Base-by-base conservation (phyloP, 495 filamentous ascomycete genomes). In the Daldinia loculata region DNA sequence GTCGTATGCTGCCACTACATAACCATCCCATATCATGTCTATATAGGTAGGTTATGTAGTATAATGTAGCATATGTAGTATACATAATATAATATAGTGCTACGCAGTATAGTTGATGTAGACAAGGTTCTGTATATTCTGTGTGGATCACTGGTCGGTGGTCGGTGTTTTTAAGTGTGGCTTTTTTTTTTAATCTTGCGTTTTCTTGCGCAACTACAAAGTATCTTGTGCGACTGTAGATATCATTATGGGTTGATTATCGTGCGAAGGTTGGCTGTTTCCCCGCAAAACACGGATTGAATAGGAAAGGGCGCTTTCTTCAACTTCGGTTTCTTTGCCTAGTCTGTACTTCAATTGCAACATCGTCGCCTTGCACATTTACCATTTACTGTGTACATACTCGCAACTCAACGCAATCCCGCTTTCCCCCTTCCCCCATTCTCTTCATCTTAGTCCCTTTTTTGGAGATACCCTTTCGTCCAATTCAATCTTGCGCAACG, bases 221-320 rank as follows among this genome's bases (percentile, higher is more conserved):
- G 27, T 61, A 55, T 41, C 14, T 43, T 56, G 51, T 68, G 39
- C 53, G 15, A 69, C 65, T 26, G 7, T 59, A 52, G 45, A 59
- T 58, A 65, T 62, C 66, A 73, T 73, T 73, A 69, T 73, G 70
- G 70, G 19, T 73, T 69, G 66, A 73, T 73, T 63, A 73, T 73
- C 66, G 58, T 73, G 66, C 62, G 53, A 66, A 66, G 39, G 57
- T 63, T 69, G 62, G 56, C 64, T 62, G 61, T 72, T 71, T 72
- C 70, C 70, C 70, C 70, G 70, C 70, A 72, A 64, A 67, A 61
- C 34, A 59, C 27, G 38, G 50, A 58, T 50, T 32, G 59, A 56
- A 41, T 61, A 29, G 65, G 58, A 65, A 64, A 51, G 19, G 17
- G 52, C 19, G 27, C 48, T 45, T 43, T 61, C 41, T 14, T 36